These are phyloP conservation scores for Fonsecaea erecta DNA, from an alignment of 2,329 filamentous ascomycete genomes.

Conservation along the genomic window DNA sequence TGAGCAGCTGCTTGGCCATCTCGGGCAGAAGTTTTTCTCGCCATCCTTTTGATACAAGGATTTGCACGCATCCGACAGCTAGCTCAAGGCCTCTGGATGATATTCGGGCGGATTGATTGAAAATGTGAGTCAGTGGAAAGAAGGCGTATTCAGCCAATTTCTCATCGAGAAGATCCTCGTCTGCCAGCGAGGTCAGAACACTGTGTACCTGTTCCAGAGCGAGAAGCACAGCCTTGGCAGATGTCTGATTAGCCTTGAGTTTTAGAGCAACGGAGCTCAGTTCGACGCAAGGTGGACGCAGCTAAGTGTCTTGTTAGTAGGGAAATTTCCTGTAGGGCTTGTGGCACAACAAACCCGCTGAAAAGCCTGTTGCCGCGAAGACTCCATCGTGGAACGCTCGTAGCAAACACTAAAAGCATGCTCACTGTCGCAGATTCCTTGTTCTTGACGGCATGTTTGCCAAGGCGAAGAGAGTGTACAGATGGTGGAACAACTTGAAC, in stretches of 20 bases:
- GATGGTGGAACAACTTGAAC: not conserved
- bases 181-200: constrained; percentile 47
- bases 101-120: constrained; percentile 74
- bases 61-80: constrained; percentile 72
- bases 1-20: constrained; percentile 80
- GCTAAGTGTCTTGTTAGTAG: constrained; percentile 41
- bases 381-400: constrained; percentile 41
- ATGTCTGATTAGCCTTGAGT: constrained; percentile 53
- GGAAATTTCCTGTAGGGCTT: not conserved
- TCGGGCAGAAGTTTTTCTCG: constrained; percentile 69
- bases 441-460: not conserved
- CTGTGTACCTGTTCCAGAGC: constrained; percentile 53
- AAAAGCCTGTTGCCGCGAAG: constrained; percentile 48
- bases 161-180: constrained; percentile 64
- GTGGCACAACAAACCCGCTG: constrained; percentile 42
- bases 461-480: too few relatives aligned
- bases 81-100: constrained; percentile 73
- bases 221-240: constrained; percentile 53
- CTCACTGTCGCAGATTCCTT: too few relatives aligned
- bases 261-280: constrained; percentile 60
- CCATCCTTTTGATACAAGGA: constrained; percentile 81
- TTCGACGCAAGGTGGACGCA: constrained; percentile 64
- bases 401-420: not conserved
- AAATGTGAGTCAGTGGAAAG: constrained; percentile 86
- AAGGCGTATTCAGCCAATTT: constrained; percentile 94